Base-by-base conservation (phyloP, 2,329 filamentous ascomycete genomes). In the Grosmannia penicillata region DNA sequence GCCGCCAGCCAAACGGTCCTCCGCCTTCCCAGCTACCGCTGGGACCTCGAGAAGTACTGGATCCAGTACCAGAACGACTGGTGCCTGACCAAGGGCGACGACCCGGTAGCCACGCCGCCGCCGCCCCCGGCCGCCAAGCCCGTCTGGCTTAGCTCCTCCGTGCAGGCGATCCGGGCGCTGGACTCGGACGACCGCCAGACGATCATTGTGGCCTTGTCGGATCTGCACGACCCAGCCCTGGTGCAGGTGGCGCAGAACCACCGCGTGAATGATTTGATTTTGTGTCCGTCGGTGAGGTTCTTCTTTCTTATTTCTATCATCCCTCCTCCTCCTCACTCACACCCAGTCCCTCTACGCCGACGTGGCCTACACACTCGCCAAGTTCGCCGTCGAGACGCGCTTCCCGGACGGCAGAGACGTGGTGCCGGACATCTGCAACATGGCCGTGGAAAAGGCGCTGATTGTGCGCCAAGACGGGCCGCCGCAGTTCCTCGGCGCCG, bases 41-140 rank as follows among this genome's bases (percentile, higher is more conserved):
- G 77, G 52, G 75, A 84, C 52, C 61, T 71, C 45, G 82, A 83
- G 63, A 74, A 72, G 47, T 82, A 83, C 56, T 82, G 77, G 77
- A 65, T 82, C 14, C 72, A 75, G 51, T 82, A 82, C 54, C 63
- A 53, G 2, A 56, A 56, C 22, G 56, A 58, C 26, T 83, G 75
- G 75, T 70, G 66, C 24, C 58, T 82, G 33, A 75, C 67, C 44
- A 82, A 82, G 59, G 77, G 66, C 40, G 64, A 76, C 53, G 4
- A 18, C 24, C 15, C 17, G 1, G 24, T 26, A 6, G 28, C 13
- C 18, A 13, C 25, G 14, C 17, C 26, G 15, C 25, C 13, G 29
- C 25, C 18, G 29, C 22, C n/a, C 18, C 27, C 30, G 7, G 23
- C 29, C 13, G 28, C 23, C n/a, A 6, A 23, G 24, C 8, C 33